Conservation (phyloP, 1,139 yeast genomes). For the Hansenula lynferdii region DNA sequence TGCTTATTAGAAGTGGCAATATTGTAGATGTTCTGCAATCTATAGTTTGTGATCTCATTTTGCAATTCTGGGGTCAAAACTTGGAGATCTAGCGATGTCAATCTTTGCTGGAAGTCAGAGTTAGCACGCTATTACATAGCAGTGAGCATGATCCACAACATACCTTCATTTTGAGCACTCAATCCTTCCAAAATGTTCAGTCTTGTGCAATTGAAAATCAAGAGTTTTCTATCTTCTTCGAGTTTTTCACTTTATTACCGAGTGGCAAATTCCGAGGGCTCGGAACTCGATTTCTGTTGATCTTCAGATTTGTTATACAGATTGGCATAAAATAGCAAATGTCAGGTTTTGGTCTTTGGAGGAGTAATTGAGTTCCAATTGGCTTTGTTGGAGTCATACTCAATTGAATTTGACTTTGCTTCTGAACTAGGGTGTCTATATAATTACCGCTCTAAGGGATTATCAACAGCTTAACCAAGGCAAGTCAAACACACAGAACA, state of each 20-base stretch:
- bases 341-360: neutral
- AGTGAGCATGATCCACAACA: neutral
- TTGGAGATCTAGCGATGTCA: constrained; percentile 78
- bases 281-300: neutral
- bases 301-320: neutral
- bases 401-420: no score
- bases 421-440: no score
- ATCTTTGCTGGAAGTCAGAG: constrained; percentile 55
- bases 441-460: no score
- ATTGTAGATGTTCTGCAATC: constrained; percentile 85
- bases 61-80: constrained; percentile 65
- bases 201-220: neutral
- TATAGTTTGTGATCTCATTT: constrained; percentile 48
- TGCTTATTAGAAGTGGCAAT: constrained; percentile 68
- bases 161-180: neutral
- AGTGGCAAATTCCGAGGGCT: constrained; percentile 1
- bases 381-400: no score
- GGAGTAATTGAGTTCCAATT: neutral
- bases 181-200: neutral
- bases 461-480: no score
- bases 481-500: no score
- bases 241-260: neutral
- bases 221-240: neutral
- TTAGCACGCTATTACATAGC: neutral
- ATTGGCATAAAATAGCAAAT: neutral